phyloP scores from a whole-genome alignment of 139 green algal species.

The Eudorina sp. region DNA sequence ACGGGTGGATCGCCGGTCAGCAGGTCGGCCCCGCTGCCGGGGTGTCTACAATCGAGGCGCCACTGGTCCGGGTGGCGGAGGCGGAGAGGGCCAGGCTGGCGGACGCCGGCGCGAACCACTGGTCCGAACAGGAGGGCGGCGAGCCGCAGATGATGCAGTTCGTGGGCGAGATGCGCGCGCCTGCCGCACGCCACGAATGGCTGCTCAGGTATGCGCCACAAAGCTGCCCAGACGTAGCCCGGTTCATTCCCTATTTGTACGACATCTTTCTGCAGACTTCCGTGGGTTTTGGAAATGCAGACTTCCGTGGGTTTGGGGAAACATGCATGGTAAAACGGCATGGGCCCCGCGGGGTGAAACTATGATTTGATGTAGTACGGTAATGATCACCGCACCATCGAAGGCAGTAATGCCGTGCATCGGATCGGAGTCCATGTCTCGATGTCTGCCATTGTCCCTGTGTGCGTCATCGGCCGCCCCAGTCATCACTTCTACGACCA shows the following conservation, averaged over 20 bases:
- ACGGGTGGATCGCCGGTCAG: background rate
- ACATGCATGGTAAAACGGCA: no score
- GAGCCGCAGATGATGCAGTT: background rate
- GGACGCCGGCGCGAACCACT: background rate
- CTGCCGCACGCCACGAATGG: background rate
- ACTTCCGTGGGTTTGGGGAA: no score
- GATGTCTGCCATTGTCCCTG: no score
- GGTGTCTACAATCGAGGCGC: background rate
- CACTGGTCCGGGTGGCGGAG: background rate
- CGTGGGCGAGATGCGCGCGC: background rate
- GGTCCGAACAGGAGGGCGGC: background rate
- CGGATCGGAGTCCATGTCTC: no score
- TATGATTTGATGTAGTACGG: no score
- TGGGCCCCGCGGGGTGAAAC: no score
- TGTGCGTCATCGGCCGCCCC: background rate
- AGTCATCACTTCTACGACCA: conserved; percentile 1
- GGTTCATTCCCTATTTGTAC: no score
- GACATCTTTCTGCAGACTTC: no score
- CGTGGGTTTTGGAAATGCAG: no score
- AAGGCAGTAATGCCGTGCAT: no score
- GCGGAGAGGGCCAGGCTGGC: background rate
- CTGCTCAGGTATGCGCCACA: background rate
- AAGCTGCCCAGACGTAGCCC: no score
- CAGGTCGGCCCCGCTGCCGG: background rate
- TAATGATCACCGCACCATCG: no score